phyloP scores from a whole-genome alignment of 163 green algal genomes.

The Chlorella variabilis region DNA sequence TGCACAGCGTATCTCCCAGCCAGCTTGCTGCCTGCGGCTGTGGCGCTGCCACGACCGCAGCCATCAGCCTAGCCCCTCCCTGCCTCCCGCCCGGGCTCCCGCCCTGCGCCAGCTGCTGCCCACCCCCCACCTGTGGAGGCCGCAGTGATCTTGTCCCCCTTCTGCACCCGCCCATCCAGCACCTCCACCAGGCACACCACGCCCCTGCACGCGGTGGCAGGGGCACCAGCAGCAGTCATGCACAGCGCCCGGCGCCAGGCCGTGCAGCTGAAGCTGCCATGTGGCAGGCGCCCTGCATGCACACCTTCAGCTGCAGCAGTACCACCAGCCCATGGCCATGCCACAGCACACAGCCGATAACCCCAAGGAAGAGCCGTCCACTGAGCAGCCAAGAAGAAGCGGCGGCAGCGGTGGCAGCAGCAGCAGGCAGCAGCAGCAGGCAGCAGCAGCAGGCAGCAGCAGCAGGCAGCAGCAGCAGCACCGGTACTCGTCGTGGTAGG shows the following conservation, averaged over 20 bases:
- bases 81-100: too few relatives aligned
- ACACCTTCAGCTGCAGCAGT: neutral
- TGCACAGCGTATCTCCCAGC: too few relatives aligned
- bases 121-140: slow-evolving; percentile 54
- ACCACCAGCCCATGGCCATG: neutral
- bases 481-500: slow-evolving; percentile 85
- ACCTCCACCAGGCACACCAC: slow-evolving; percentile 87
- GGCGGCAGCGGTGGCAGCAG: neutral
- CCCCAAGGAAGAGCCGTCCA: too few relatives aligned
- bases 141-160: slow-evolving; percentile 71
- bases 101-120: too few relatives aligned
- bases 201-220: slow-evolving; percentile 48
- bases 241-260: neutral
- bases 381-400: neutral
- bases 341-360: too few relatives aligned
- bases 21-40: too few relatives aligned
- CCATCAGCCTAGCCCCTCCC: too few relatives aligned
- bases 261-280: neutral
- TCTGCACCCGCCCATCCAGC: slow-evolving; percentile 74
- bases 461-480: slow-evolving; percentile 18
- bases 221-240: neutral
- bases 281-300: too few relatives aligned
- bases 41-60: too few relatives aligned
- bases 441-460: neutral
- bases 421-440: neutral